Conservation (phyloP, 495 filamentous ascomycete species). For the Penicillium canariense region DNA sequence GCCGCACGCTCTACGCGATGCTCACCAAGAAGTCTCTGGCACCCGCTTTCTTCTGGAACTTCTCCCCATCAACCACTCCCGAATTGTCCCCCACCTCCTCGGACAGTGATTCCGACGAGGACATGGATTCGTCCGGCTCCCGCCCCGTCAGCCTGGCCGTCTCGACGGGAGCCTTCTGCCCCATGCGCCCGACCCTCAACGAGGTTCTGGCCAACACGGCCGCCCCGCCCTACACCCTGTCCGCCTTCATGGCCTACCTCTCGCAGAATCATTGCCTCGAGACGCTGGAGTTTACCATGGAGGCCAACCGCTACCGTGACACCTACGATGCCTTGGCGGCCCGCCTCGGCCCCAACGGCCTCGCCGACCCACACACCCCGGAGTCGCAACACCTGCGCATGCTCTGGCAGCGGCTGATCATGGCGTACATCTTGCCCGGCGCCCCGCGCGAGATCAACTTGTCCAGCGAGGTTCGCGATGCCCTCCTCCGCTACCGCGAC, state of each 20-base stretch:
- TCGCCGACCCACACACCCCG: slow-evolving; percentile 47
- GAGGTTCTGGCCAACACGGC: slow-evolving; percentile 88
- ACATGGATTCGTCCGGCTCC: slow-evolving; percentile 50
- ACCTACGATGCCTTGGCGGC: slow-evolving; percentile 60
- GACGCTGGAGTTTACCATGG: slow-evolving; percentile 95
- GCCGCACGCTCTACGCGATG: slow-evolving; percentile 46
- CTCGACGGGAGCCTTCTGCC: slow-evolving; percentile 61
- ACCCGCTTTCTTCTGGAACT: slow-evolving; percentile 45
- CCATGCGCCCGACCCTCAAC: slow-evolving; percentile 74
- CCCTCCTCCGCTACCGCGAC: slow-evolving; percentile 64
- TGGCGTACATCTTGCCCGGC: slow-evolving; percentile 56
- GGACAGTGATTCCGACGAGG: slow-evolving; percentile 58
- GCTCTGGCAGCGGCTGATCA: slow-evolving; percentile 62
- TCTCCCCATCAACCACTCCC: slow-evolving; percentile 40
- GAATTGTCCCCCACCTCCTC: slow-evolving; percentile 46
- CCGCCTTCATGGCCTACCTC: slow-evolving; percentile 94
- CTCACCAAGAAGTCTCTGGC: slow-evolving; percentile 47
- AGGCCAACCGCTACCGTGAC: slow-evolving; percentile 84
- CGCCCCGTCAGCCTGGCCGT: slow-evolving; percentile 63
- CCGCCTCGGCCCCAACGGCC: slow-evolving; percentile 39
- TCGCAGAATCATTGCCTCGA: slow-evolving; percentile 98
- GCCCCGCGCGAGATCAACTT: slow-evolving; percentile 91
- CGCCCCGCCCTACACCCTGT: slow-evolving; percentile 86
- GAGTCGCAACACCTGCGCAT: slow-evolving; percentile 70
- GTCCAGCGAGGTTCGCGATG: slow-evolving; percentile 78